Base-by-base conservation (phyloP, 1,284 basidiomycete genomes). In the Macrocystidia cucumis region DNA sequence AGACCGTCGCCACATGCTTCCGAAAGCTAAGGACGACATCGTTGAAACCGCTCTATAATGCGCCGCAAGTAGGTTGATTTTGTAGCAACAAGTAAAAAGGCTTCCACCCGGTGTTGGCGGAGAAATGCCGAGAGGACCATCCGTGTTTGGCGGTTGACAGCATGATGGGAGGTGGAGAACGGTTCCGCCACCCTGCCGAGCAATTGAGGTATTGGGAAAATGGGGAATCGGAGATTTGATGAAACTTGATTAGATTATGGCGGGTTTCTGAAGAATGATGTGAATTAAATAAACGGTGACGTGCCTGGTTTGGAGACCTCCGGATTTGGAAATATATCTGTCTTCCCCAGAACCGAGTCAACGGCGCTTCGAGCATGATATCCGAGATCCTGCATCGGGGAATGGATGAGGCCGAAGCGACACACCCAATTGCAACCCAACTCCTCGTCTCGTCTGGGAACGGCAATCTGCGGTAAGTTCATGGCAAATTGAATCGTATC, bases 311-410 rank as follows among this genome's bases (percentile, higher is more conserved):
- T 39, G 39, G 32, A 42, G 26, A 44, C 33, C 37, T 23, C 34
- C 38, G 38, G 27, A 43, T 45, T 42, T 47, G 41, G 46, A 42
- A 41, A 47, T 47, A 45, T 48, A 44, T 42, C 39, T 42, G 44
- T 39, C 38, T 55, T 56, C 52, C 49, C 56, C 57, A 56, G 53
- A 54, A 47, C 49, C 51, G 52, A 51, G 46, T 49, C 36, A 51
- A 50, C 46, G 52, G 50, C 47, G 41, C 36, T 44, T 43, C 35
- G 39, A 37, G 39, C 38, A 44, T 43, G 42, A 51, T 46, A 53
- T 55, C 53, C 55, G 54, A 59, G 59, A 59, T 62, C n/a, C n/a
- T 29, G 33, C 14, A 56, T 56, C 54, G 55, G 55, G 54, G 25
- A 44, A 31, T 35, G 36, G 30, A 41, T 43, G 42, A 39, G 44